Evolutionary conservation across 345 rosid genomes (phyloP).

Genomic region (Eutrema yunnanense): DNA sequence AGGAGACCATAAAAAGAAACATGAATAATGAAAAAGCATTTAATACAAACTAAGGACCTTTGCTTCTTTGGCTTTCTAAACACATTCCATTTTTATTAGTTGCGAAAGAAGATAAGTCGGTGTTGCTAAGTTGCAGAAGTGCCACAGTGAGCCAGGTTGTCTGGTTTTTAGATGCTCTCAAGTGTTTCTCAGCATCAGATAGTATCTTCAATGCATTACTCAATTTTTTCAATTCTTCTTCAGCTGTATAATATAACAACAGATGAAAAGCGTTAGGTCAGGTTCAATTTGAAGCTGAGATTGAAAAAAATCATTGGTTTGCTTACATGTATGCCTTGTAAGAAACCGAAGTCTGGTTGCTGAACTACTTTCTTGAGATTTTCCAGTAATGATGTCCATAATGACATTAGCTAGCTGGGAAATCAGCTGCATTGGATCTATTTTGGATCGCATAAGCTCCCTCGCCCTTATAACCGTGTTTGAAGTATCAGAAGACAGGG

Average conservation of each 20-base stretch:
- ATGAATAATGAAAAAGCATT: background rate
- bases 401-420: slow-evolving; percentile 92
- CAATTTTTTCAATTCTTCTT: slow-evolving; percentile 65
- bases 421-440: slow-evolving; percentile 91
- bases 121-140: slow-evolving; percentile 72
- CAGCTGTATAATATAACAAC: slow-evolving; percentile 43
- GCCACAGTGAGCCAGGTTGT: slow-evolving; percentile 97
- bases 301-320: background rate
- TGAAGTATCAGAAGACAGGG: slow-evolving; percentile 86
- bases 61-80: slow-evolving; percentile 40
- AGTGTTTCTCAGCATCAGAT: slow-evolving; percentile 88
- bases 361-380: slow-evolving; percentile 54
- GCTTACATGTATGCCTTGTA: slow-evolving; percentile 58
- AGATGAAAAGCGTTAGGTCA: background rate
- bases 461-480: slow-evolving; percentile 88
- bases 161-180: slow-evolving; percentile 86
- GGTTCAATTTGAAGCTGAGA: background rate
- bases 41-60: slow-evolving; percentile 29
- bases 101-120: slow-evolving; percentile 45
- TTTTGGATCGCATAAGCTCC: slow-evolving; percentile 88
- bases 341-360: slow-evolving; percentile 53
- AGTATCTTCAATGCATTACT: slow-evolving; percentile 77
- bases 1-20: background rate
- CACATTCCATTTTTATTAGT: slow-evolving; percentile 39
- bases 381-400: slow-evolving; percentile 83